phyloP scores from a whole-genome alignment of 2,329 filamentous ascomycete species.

The Fusarium pseudonygamai region DNA sequence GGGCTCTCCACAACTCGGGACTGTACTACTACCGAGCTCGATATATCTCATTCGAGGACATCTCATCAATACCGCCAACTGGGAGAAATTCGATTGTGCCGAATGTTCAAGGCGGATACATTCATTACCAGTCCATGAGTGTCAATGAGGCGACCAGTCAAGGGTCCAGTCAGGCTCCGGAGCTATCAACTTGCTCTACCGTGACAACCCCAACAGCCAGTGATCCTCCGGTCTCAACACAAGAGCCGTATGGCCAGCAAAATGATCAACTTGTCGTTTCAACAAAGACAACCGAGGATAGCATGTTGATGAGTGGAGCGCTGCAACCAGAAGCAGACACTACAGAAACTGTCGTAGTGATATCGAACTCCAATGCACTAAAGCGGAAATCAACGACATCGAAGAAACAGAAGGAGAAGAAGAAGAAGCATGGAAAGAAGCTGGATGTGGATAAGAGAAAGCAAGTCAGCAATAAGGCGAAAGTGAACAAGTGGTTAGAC shows the following conservation, averaged over 20 bases:
- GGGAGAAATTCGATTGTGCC: slow-evolving; percentile 35
- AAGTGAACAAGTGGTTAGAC: slow-evolving; percentile 37
- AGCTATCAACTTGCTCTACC: slow-evolving; percentile 19
- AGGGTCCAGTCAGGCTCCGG: neutral
- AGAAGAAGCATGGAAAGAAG: slow-evolving; percentile 34
- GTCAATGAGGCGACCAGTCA: slow-evolving; percentile 5
- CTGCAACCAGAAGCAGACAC: slow-evolving; percentile 1
- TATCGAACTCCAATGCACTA: neutral
- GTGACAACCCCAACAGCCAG: slow-evolving; percentile 10
- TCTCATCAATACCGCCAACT: slow-evolving; percentile 16
- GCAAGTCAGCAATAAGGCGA: slow-evolving; percentile 30
- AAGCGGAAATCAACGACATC: slow-evolving; percentile 7
- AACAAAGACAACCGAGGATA: neutral
- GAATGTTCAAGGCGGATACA: slow-evolving; percentile 26
- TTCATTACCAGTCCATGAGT: slow-evolving; percentile 39
- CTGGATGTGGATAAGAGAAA: slow-evolving; percentile 32
- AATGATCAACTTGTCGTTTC: slow-evolving; percentile 12
- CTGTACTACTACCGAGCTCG: slow-evolving; percentile 38
- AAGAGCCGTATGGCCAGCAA: neutral
- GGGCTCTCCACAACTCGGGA: slow-evolving; percentile 22
- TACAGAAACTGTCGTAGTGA: slow-evolving; percentile 4
- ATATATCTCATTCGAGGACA: slow-evolving; percentile 31
- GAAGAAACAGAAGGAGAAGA: slow-evolving; percentile 36
- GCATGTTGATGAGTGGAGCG: slow-evolving; percentile 27
- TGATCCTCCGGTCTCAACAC: neutral